Conservation (phyloP, 805 yeast species). For the Isabelozyma gotoi region DNA sequence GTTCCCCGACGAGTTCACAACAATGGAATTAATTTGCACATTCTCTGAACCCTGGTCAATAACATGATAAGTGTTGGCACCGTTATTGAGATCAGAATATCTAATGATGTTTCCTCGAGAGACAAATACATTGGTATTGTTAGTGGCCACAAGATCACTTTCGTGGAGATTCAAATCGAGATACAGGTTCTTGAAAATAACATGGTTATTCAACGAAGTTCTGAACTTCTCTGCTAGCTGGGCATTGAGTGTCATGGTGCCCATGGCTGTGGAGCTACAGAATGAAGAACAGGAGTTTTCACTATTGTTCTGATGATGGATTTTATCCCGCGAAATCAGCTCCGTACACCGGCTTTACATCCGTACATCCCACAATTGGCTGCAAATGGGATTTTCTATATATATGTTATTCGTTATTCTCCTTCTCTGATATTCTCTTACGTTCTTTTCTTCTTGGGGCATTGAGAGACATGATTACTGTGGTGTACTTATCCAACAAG, state of each 20-base stretch:
- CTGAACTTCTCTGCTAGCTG: neutral
- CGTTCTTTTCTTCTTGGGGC: neutral
- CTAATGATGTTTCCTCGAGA: slow-evolving; percentile 33
- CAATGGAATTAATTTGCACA: slow-evolving; percentile 31
- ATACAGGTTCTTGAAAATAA: neutral
- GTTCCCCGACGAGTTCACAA: slow-evolving; percentile 38
- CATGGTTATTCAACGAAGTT: neutral
- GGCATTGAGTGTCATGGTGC: neutral
- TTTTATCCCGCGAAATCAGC: too few species aligned
- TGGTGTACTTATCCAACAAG: neutral
- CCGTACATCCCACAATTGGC: neutral
- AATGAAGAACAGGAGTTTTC: too few species aligned
- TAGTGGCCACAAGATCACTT: slow-evolving; percentile 9
- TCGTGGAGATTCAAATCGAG: neutral
- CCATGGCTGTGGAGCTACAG: neutral
- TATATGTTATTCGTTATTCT: neutral
- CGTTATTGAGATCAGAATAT: slow-evolving; percentile 23
- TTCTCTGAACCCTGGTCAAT: slow-evolving; percentile 15
- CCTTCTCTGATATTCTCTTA: neutral
- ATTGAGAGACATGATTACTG: neutral
- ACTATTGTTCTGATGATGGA: too few species aligned
- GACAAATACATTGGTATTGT: slow-evolving; percentile 25
- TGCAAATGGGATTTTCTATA: neutral
- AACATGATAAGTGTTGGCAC: slow-evolving; percentile 17
- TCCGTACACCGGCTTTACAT: neutral